Evolutionary conservation across 2,329 filamentous ascomycete species (phyloP).

Genomic region (Ophiosphaerella herpotricha): DNA sequence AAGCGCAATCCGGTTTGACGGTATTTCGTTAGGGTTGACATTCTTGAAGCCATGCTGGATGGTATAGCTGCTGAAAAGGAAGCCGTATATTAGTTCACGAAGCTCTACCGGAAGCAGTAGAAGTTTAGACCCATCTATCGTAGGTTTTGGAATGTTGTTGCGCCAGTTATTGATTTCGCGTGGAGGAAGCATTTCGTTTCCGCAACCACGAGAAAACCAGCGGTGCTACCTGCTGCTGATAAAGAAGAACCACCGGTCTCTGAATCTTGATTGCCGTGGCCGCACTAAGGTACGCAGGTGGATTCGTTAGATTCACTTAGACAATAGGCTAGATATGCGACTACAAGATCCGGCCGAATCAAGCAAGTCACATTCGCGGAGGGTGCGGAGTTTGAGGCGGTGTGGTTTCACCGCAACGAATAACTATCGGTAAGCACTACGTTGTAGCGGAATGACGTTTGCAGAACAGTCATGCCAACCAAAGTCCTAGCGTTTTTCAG

Average conservation of each 20-base stretch:
- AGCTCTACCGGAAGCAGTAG: constrained; percentile 40
- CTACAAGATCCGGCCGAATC: neutral
- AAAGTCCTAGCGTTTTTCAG: neutral
- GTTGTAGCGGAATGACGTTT: neutral
- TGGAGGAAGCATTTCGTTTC: constrained; percentile 4
- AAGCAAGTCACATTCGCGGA: constrained; percentile 2
- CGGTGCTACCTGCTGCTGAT: neutral
- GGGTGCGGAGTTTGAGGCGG: constrained; percentile 8
- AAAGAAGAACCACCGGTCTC: neutral
- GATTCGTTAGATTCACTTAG: neutral
- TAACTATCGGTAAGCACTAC: neutral
- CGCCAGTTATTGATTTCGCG: constrained; percentile 10
- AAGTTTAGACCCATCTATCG: constrained; percentile 26
- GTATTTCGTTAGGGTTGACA: constrained; percentile 4
- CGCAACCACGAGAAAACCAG: neutral
- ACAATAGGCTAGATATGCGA: constrained; percentile 2
- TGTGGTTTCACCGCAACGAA: neutral
- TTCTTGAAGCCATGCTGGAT: constrained; percentile 35
- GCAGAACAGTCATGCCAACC: neutral
- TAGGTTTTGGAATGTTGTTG: constrained; percentile 5
- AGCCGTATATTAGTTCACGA: constrained; percentile 40
- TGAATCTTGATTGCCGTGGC: neutral
- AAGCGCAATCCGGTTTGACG: constrained; percentile 34
- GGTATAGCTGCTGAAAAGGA: constrained; percentile 37
- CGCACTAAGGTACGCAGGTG: constrained; percentile 1